Evolutionary conservation across 768 basidiomycete species (phyloP).

Genomic region (Gloeostereum incarnatum): DNA sequence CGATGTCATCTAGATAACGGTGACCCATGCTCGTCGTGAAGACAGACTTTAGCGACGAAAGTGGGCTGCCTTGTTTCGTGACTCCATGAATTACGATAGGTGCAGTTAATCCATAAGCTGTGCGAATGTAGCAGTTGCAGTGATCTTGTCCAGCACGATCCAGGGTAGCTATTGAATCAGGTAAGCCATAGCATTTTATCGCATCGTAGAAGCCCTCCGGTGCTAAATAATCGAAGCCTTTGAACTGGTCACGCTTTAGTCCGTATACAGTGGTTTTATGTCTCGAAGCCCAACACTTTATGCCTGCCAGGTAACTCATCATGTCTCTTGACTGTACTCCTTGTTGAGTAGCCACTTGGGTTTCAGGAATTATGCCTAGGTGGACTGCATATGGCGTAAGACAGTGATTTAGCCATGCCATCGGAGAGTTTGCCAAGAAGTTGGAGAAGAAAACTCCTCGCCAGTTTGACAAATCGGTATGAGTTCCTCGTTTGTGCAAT

Average conservation of each 20-base stretch:
- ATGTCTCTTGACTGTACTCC: constrained; percentile 18
- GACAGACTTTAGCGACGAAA: constrained; percentile 17
- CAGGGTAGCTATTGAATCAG: constrained; percentile 14
- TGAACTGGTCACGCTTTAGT: constrained; percentile 19
- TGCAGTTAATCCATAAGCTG: constrained; percentile 16
- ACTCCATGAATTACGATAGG: constrained; percentile 14
- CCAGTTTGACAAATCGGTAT: constrained; percentile 17
- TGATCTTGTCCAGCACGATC: constrained; percentile 15
- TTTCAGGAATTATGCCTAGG: constrained; percentile 13
- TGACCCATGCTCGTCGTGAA: constrained; percentile 16
- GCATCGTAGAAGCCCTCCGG: constrained; percentile 23
- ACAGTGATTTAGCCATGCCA: constrained; percentile 18
- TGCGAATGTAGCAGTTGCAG: constrained; percentile 10
- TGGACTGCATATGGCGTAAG: constrained; percentile 14
- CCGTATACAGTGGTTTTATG: constrained; percentile 12
- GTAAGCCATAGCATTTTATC: constrained; percentile 16
- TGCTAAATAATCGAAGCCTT: constrained; percentile 19
- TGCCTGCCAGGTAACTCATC: constrained; percentile 10
- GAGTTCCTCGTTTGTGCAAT: constrained; percentile 17
- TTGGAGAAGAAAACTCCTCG: constrained; percentile 16
- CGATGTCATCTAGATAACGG: constrained; percentile 13
- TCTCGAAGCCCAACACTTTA: constrained; percentile 14
- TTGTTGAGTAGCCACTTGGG: constrained; percentile 18
- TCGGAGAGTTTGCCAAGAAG: constrained; percentile 15
- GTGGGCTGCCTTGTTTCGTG: constrained; percentile 18